Base-by-base conservation (phyloP, 2,329 filamentous ascomycete genomes). In the Aspergillus versicolor region DNA sequence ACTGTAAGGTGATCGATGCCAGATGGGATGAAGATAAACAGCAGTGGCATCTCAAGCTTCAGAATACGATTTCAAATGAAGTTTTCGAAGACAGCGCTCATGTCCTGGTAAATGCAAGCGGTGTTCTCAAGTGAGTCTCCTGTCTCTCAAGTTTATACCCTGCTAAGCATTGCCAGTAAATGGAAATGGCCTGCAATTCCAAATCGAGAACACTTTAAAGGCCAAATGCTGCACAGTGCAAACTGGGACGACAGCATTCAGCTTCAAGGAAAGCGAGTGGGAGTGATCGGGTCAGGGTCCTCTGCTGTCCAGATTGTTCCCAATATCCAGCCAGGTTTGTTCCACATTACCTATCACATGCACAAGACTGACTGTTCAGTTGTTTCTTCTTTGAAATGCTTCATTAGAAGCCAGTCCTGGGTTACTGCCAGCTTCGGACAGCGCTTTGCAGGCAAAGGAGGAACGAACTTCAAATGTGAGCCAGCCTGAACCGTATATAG, bases 151-250 rank as follows among this genome's bases (percentile, higher is more conserved):
- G 1, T 15, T 24, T 21, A 17, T 9, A 15, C 5, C 9, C n/a
- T 38, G 17, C 34, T 49, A 21, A 40, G 13, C 7, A 17, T 5
- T 13, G 9, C 9, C 15, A 44, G 46, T 13, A 49, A 49, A 15
- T 49, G 46, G 46, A 49, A 49, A 5, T 80, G 74, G 73, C 78
- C 78, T 12, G 67, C 74, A 30, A 76, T 82, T 15, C 67, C 69
- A 2, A 80, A 79, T 2, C 69, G 77, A 6, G 68, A 78, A 12
- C 64, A 67, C 3, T 83, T 82, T 61, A 68, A 75, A 50, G 78
- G 77, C 4, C 68, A 71, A 24, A 57, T 79, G 4, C 60, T 78
- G 38, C 79, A 81, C 58, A 51, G 22, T 13, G 48, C 48, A 12
- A 41, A n/a, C 22, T 51, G 48, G 48, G 45, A 78, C 77, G 63